Base-by-base conservation (phyloP, 129 eudicot species). In the Lactuca saligna region DNA sequence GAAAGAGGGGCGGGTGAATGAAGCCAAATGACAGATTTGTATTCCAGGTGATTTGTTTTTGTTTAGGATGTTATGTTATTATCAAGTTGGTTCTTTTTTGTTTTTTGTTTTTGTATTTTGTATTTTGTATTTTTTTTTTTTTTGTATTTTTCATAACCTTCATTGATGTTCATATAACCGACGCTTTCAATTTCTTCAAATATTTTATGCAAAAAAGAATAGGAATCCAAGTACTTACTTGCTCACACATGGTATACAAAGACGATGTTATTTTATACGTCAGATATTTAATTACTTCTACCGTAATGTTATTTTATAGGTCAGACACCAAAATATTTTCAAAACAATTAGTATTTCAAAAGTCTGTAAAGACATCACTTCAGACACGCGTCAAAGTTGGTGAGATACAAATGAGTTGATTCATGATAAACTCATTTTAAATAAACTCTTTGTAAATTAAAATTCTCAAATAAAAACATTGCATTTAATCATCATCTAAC, bases 21-120 rank as follows among this genome's bases (percentile, higher is more conserved):
- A 78, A 66, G 78, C 70, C 78, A 78, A 72, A 41, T 54, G 46
- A 62, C 72, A 48, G 58, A 59, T 34, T 66, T 20, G 37, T 72
- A 59, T 65, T 74, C 42, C 37, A 29, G 54, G 64, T 59, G 68
- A 69, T 78, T 50, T 49, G 53, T 54, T 70, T 70, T 54, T 77
- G 67, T 70, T 78, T 78, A 78, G 82, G 57, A 78, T 62, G 56
- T 56, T 17, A 49, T 63, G 38, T 56, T 53, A 39, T 56, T 53
- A 39, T 61, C 32, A 20, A 25, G 34, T 20, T 38, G 31, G 34
- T 10, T 10, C 17, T 37, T 7, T 4, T 51, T 25, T 25, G 0
- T 25, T 25, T 25, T 25, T 25, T 20, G 0, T 51, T 49, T 66
- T 58, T 33, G 25, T 48, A 13, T 44, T 50, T 57, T 70, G n/a